A percentile compares a stretch with the other conserved stretches of the same genome.
Conservation (phyloP, 192 early-diverging fungal species). For the Backusella liffmaniae region DNA sequence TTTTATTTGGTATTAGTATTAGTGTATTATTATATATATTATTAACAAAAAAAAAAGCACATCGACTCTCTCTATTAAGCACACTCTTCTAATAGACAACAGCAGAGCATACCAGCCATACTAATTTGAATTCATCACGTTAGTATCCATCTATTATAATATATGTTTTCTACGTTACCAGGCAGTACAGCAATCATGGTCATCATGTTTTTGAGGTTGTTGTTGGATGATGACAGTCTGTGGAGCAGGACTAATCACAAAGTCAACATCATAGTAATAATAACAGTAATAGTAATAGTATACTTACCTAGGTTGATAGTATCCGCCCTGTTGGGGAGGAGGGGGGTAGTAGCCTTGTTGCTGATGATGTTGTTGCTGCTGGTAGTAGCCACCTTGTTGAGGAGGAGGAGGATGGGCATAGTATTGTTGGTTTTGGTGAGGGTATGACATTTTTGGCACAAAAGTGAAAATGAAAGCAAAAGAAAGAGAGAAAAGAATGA, state of each 20-base stretch:
- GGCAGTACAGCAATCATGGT: constrained; percentile 26
- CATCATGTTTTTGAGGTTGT: constrained; percentile 14
- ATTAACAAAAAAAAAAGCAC: background rate
- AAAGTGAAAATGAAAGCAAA: background rate
- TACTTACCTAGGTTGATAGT: constrained; percentile 33
- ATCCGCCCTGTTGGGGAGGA: constrained; percentile 22
- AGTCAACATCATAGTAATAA: background rate
- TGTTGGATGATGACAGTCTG: constrained; percentile 24
- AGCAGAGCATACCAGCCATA: constrained; percentile 28
- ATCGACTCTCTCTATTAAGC: background rate
- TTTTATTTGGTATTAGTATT: background rate
- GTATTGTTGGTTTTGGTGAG: background rate
- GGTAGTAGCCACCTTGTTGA: constrained; percentile 15
- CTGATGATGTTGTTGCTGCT: background rate
- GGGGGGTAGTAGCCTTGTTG: constrained; percentile 24
- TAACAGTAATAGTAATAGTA: background rate
- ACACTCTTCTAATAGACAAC: constrained; percentile 20
- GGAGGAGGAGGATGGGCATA: background rate
- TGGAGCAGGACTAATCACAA: constrained; percentile 24
- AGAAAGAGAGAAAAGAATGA: constrained; percentile 1
- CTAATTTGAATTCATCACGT: constrained; percentile 2
- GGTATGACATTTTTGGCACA: background rate
- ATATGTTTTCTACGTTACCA: constrained; percentile 14
- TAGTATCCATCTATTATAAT: background rate
- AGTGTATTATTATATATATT: background rate